A percentile compares a stretch with the other conserved stretches of the same genome.
Evolutionary conservation across 306 rosid genomes (phyloP).

Genomic region (Hylodesmum podocarpum): DNA sequence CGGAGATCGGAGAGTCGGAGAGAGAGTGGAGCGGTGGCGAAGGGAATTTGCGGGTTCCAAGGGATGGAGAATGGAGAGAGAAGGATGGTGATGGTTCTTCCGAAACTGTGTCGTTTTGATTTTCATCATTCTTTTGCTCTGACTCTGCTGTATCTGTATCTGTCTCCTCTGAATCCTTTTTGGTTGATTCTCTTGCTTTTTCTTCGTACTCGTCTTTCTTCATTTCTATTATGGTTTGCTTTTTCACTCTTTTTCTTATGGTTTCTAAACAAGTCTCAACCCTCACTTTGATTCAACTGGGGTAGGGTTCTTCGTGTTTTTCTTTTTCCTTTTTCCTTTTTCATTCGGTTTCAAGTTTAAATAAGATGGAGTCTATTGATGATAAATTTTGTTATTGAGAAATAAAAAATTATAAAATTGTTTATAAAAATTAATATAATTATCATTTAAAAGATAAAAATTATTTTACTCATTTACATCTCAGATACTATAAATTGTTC

Average conservation of each 20-base stretch:
- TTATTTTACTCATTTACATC: too few species aligned
- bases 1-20: constrained; percentile 32
- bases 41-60: constrained; percentile 38
- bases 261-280: neutral
- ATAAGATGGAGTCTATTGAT: too few species aligned
- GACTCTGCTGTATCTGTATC: neutral
- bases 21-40: constrained; percentile 49
- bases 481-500: too few species aligned
- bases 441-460: too few species aligned
- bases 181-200: neutral
- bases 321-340: too few species aligned
- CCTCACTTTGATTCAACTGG: too few species aligned
- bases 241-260: neutral
- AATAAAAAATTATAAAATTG: too few species aligned
- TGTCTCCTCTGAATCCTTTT: neutral
- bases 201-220: neutral
- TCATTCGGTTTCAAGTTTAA: too few species aligned
- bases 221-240: neutral
- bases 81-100: constrained; percentile 27
- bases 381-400: too few species aligned
- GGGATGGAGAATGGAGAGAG: constrained; percentile 37
- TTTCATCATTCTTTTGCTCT: neutral
- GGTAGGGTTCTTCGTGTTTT: too few species aligned
- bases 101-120: constrained; percentile 15
- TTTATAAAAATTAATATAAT: too few species aligned